Base-by-base conservation (phyloP, 352 stramenopile genomes). In the Globisporangium solare region DNA sequence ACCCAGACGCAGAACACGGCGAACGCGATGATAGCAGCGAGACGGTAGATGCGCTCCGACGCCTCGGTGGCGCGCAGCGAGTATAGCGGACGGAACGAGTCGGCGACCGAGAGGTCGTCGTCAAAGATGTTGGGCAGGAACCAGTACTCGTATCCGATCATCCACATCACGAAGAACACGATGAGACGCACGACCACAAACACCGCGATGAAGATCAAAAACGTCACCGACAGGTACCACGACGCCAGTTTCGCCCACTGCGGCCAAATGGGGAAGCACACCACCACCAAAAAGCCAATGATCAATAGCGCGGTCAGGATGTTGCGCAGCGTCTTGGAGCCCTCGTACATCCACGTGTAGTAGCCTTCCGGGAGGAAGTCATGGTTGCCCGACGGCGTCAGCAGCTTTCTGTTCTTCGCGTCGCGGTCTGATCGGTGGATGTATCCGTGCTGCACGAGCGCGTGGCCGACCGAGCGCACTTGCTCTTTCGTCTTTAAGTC, bases 261-360 rank as follows among this genome's bases (percentile, higher is more conserved):
- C 42, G 97, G 97, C 97, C 97, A 99, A 65, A 99, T 99, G 12
- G 97, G 97, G 71, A 99, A 99, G 79, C 96, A 99, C 56, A 96
- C 98, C 62, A 98, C 97, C 51, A 89, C 89, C 42, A 99, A 74
- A 68, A 99, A 99, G 48, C 94, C 94, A 49, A 98, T 85, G 73
- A 99, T 98, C 58, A 99, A 79, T 57, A 96, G 67, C 50, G 87
- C 94, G 54, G 97, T 99, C 76, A 99, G 90, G 17, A 99, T 76
- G 79, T 99, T 98, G 66, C 94, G 94, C 61, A 98, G 79, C 51
- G 96, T 98, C 83, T 98, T 98, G 41, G 97, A 92, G 27, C 97
- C 97, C 54, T 99, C 91, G 74, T 99, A 99, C 74, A 99, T 98
- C 97, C 97, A 99, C 47, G 96, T 98, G 77, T 99, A 99, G 74